These are phyloP conservation scores for Rosa chinensis DNA, from an alignment of 306 rosid species.

Conservation along the genomic window DNA sequence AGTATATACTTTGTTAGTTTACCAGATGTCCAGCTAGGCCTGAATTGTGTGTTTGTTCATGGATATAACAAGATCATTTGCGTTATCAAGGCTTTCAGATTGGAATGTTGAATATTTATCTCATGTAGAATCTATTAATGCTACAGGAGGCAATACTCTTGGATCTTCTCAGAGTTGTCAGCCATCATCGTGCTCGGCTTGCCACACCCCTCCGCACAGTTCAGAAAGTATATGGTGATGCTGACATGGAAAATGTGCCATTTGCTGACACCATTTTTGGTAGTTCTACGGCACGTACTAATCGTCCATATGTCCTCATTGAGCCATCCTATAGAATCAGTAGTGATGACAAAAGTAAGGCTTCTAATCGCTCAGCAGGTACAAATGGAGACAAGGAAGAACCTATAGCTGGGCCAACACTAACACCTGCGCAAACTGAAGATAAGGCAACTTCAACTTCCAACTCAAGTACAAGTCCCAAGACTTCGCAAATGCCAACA, in stretches of 20 bases:
- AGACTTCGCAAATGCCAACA: slow-evolving; percentile 36
- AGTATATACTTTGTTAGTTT: not conserved
- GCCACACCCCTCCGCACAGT: slow-evolving; percentile 98
- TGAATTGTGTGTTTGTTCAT: not conserved
- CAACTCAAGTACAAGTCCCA: slow-evolving; percentile 29
- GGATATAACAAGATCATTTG: not conserved
- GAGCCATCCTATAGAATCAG: slow-evolving; percentile 78
- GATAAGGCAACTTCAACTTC: slow-evolving; percentile 39
- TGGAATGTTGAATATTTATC: slow-evolving; percentile 7
- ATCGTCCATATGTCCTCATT: slow-evolving; percentile 66
- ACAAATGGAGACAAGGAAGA: slow-evolving; percentile 51
- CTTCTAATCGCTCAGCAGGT: slow-evolving; percentile 49
- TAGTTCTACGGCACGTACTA: slow-evolving; percentile 48
- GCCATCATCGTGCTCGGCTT: slow-evolving; percentile 90
- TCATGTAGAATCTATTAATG: slow-evolving; percentile 25
- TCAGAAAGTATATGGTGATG: slow-evolving; percentile 74
- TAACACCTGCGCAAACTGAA: slow-evolving; percentile 43
- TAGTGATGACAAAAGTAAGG: slow-evolving; percentile 69
- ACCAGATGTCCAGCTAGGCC: not conserved
- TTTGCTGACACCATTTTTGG: slow-evolving; percentile 67
- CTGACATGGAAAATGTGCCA: slow-evolving; percentile 73
- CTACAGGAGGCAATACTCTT: slow-evolving; percentile 87
- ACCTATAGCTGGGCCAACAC: slow-evolving; percentile 8
- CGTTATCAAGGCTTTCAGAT: not conserved
- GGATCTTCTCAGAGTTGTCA: slow-evolving; percentile 94